phyloP scores from a whole-genome alignment of 495 filamentous ascomycete genomes.

The Podospora sp. region DNA sequence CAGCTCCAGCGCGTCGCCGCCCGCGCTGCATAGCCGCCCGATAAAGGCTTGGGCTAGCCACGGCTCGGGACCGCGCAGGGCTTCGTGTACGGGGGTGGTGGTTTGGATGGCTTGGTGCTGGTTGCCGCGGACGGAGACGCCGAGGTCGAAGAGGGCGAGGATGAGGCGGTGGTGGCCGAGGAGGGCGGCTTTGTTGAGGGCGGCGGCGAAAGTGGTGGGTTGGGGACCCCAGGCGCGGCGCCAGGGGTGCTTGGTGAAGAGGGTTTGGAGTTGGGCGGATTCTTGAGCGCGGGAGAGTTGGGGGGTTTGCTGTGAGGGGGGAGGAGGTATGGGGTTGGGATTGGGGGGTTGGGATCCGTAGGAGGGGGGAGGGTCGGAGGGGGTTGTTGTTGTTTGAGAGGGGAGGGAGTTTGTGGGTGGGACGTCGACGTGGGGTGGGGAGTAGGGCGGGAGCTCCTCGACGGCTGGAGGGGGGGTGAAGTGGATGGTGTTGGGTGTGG shows the following conservation, averaged over 20 bases:
- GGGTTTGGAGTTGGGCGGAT: background rate
- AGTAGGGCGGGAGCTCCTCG: conserved; percentile 2
- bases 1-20: background rate
- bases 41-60: conserved; percentile 6
- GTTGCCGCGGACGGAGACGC: conserved; percentile 16
- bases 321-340: background rate
- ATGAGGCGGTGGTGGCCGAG: background rate
- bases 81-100: conserved; percentile 13
- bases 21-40: background rate
- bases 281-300: background rate
- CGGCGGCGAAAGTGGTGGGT: conserved; percentile 6
- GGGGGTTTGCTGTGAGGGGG: background rate
- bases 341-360: background rate
- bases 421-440: background rate
- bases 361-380: background rate
- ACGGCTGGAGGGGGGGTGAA: background rate
- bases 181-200: conserved; percentile 7
- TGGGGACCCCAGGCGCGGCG: conserved; percentile 12
- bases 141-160: conserved; percentile 11
- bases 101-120: conserved; percentile 1
- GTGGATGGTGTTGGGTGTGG: background rate
- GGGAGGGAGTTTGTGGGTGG: background rate
- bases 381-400: background rate
- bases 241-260: conserved; percentile 14
- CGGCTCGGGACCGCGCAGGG: conserved; percentile 17